phyloP scores from a whole-genome alignment of 441 rosid genomes.

The Croton setiger region DNA sequence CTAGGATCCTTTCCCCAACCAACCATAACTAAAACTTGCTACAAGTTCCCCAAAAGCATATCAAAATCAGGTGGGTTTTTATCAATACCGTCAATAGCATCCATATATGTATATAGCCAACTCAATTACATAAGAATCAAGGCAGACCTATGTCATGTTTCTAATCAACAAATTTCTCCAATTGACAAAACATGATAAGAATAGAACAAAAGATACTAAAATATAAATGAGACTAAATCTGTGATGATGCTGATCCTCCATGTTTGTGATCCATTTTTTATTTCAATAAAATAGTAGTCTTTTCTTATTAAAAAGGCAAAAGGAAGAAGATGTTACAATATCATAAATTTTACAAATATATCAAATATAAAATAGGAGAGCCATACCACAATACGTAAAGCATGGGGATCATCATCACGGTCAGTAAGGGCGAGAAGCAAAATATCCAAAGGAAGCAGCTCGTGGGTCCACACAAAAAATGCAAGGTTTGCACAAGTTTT shows the following conservation, averaged over 20 bases:
- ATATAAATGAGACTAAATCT: neutral
- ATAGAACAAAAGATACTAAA: neutral
- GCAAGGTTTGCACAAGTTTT: slow-evolving; percentile 75
- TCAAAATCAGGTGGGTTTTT: slow-evolving; percentile 3
- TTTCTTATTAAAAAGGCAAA: neutral
- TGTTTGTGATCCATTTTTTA: neutral
- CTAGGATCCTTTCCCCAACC: neutral
- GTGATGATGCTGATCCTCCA: slow-evolving; percentile 2
- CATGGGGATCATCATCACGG: slow-evolving; percentile 97
- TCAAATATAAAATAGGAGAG: slow-evolving; percentile 16
- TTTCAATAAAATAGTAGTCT: neutral
- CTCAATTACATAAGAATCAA: neutral
- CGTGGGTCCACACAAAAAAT: slow-evolving; percentile 83
- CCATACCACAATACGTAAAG: slow-evolving; percentile 82
- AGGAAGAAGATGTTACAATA: neutral
- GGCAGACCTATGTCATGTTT: neutral
- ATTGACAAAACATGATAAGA: neutral
- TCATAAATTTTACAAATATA: neutral
- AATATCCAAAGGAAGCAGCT: slow-evolving; percentile 91
- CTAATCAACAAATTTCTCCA: neutral
- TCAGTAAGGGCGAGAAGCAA: slow-evolving; percentile 89
- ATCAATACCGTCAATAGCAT: neutral
- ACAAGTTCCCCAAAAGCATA: neutral
- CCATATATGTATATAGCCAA: neutral
- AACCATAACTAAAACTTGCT: neutral